These are phyloP conservation scores for Arachis stenosperma DNA, from an alignment of 306 rosid species.

Conservation along the genomic window DNA sequence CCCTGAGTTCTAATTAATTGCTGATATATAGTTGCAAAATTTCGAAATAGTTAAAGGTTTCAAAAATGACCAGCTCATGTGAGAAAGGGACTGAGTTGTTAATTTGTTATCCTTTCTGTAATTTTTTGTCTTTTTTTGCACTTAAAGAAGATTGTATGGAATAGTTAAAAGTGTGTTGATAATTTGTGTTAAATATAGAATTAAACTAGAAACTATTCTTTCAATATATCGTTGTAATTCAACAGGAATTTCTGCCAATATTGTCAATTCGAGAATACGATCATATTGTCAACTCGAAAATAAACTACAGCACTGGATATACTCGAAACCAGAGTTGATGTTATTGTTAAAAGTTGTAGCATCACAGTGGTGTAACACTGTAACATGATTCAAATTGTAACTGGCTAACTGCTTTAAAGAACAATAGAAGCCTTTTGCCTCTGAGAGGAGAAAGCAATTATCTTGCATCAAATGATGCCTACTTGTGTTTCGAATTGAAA, in stretches of 20 bases:
- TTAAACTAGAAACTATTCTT: no score
- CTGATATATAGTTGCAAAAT: background rate
- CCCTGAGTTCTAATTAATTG: background rate
- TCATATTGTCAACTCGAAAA: no score
- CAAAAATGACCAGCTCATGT: background rate
- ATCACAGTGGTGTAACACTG: background rate
- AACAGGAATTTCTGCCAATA: background rate
- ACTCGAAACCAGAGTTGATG: conserved; percentile 30
- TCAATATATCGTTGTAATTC: background rate
- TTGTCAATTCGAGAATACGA: no score
- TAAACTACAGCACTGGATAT: background rate
- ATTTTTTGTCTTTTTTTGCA: background rate
- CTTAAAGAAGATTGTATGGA: background rate
- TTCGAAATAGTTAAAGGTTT: background rate
- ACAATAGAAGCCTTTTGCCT: background rate
- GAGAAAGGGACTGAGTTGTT: background rate
- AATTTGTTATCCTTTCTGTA: background rate
- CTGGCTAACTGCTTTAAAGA: conserved; percentile 5
- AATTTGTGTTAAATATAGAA: no score
- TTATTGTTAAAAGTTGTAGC: background rate
- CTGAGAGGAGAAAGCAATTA: no score
- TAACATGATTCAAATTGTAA: background rate
- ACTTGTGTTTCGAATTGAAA: background rate
- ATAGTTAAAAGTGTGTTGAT: background rate
- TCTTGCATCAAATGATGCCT: background rate